Evolutionary conservation across 768 basidiomycete species (phyloP), one percentile per base, ranked within the genome.

Genomic region (Auricularia cornea): DNA sequence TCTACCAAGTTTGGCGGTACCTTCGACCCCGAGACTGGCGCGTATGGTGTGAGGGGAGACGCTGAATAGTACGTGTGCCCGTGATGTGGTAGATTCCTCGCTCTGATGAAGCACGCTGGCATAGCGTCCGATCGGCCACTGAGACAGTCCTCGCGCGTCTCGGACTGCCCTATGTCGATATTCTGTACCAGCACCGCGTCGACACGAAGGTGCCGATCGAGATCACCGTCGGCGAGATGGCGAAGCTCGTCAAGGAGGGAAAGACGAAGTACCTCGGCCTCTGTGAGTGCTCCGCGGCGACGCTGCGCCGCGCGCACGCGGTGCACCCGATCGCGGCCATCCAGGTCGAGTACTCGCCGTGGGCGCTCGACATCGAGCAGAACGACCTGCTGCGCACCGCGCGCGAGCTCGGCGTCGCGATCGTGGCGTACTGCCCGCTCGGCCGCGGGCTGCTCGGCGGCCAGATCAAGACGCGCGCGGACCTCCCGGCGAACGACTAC

Each of bases 221-320:
- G 62, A 54, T 66, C 62, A 79, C 81, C 0, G 78, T 84, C 5
- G 69, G 75, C 4, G 83, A 79, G 0, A 78, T 84, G 79, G 79
- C 79, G 1, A 78, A 83, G 63, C 74, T 82, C 28, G 83, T 83
- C 60, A 79, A 82, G 82, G 82, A 70, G 64, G 81, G 81, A 0
- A 83, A 80, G 68, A 76, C 82, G 59, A 79, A 77, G 61, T 77
- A 81, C 68, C 66, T 85, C 11, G 83, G 84, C 1, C 77, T 85
- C 51, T 84, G 81, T 23, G 84, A 85, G 67, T 72, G 77, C 62
- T 80, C 80, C 2, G 74, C 78, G 0, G 62, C 65, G 2, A 80
- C 81, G 1, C 73, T 85, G 28, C 78, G 81, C 31, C 78, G 83
- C 20, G 84, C 83, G 12, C 77, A 77, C 48, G 76, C 78, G 6